Percentiles rank a stretch among this genome's conserved stretches.
Conservation (phyloP, 2,329 filamentous ascomycete genomes). For the Colletotrichum viniferum region DNA sequence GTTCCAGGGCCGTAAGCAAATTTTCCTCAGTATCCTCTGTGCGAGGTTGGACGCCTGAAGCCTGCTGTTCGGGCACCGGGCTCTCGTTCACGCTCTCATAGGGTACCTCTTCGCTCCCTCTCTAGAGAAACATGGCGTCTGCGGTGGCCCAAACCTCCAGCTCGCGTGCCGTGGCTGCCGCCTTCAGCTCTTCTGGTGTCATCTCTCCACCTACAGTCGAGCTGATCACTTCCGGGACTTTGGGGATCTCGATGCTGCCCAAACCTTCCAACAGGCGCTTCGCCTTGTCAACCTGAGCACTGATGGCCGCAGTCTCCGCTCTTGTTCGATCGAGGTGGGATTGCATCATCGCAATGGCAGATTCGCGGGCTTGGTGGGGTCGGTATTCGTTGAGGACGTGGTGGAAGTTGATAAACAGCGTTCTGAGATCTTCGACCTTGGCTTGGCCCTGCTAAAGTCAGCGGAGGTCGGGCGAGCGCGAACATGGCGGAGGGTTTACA, state of each 20-base stretch:
- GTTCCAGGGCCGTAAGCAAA: not conserved
- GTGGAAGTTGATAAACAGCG: constrained; percentile 88
- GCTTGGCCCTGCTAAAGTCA: constrained; percentile 55
- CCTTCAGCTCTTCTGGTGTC: not conserved
- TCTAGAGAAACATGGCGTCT: constrained; percentile 44
- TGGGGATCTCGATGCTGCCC: constrained; percentile 50
- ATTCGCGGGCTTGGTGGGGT: constrained; percentile 90
- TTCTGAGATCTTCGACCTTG: constrained; percentile 80
- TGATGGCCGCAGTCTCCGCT: constrained; percentile 74
- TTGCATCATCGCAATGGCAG: constrained; percentile 86
- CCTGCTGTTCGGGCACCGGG: not conserved
- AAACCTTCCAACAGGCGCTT: constrained; percentile 74
- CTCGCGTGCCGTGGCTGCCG: not conserved
- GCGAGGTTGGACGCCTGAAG: not conserved
- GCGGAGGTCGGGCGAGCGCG: not conserved
- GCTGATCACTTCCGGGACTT: not conserved
- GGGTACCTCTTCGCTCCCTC: not conserved
- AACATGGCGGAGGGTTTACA: constrained; percentile 32
- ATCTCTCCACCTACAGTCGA: not conserved
- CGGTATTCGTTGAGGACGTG: constrained; percentile 93
- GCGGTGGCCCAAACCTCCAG: constrained; percentile 45
- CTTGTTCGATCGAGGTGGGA: constrained; percentile 75
- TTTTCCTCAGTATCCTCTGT: not conserved
- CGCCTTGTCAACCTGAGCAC: constrained; percentile 73
- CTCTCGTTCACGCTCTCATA: not conserved